These are phyloP conservation scores for Beauveria sp. DNA, from an alignment of 2,329 filamentous ascomycete species.

Conservation along the genomic window DNA sequence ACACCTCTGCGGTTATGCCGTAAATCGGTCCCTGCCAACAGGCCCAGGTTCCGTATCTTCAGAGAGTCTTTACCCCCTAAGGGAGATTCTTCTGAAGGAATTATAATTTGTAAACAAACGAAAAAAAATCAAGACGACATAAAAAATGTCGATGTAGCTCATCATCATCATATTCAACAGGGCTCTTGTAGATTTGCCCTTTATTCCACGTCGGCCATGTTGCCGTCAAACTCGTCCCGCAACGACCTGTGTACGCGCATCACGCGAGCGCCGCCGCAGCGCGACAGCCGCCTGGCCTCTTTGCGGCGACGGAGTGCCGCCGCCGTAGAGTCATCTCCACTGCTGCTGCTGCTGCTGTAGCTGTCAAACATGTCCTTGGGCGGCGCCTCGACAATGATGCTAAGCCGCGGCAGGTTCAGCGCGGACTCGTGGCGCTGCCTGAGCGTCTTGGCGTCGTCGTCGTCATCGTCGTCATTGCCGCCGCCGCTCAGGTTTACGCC, in stretches of 20 bases:
- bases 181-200: not conserved
- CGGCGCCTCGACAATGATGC: conserved; percentile 2
- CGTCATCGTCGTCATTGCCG: not conserved
- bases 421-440: not conserved
- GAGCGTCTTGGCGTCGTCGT: not conserved
- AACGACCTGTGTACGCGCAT: not conserved
- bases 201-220: conserved; percentile 9
- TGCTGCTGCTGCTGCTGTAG: too few species aligned
- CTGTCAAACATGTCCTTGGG: not conserved
- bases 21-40: not conserved
- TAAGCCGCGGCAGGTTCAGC: not conserved
- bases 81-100: too few species aligned
- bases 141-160: not conserved
- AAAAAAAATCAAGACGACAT: not conserved
- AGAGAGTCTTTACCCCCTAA: too few species aligned
- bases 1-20: too few species aligned
- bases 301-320: conserved; percentile 5
- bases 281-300: conserved; percentile 15
- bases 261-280: conserved; percentile 1
- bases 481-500: not conserved
- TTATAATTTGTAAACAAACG: not conserved
- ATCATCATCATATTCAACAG: not conserved
- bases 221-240: conserved; percentile 3
- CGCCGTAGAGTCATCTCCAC: not conserved
- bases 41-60: not conserved